Conservation (phyloP, 2,329 filamentous ascomycete species). For the Stylonectria norvegica region DNA sequence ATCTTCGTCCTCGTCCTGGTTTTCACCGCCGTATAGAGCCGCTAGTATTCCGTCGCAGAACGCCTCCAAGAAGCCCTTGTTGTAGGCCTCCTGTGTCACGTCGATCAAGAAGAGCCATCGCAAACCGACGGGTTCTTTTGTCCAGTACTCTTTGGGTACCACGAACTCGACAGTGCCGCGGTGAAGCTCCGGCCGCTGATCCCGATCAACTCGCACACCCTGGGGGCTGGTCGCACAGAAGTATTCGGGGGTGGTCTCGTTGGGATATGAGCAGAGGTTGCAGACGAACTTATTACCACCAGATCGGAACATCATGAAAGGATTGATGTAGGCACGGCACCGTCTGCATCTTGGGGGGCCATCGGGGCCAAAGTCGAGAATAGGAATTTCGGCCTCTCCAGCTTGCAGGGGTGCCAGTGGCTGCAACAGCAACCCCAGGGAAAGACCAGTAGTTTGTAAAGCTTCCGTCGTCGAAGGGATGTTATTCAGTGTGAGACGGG, state of each 20-base stretch:
- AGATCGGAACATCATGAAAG: slow-evolving; percentile 95
- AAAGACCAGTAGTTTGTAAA: slow-evolving; percentile 74
- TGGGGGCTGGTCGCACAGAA: slow-evolving; percentile 87
- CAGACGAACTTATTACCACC: slow-evolving; percentile 97
- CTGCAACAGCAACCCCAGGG: slow-evolving; percentile 83
- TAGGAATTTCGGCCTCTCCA: slow-evolving; percentile 82
- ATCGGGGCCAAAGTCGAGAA: slow-evolving; percentile 88
- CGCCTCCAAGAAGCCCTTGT: slow-evolving; percentile 84
- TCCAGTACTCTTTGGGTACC: slow-evolving; percentile 98
- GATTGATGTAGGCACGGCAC: slow-evolving; percentile 96
- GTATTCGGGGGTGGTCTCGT: slow-evolving; percentile 89
- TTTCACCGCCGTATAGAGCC: slow-evolving; percentile 73
- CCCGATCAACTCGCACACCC: slow-evolving; percentile 80
- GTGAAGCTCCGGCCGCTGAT: slow-evolving; percentile 84
- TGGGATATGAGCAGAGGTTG: slow-evolving; percentile 96
- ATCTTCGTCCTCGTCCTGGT: slow-evolving; percentile 46
- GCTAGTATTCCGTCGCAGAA: slow-evolving; percentile 85
- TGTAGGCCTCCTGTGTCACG: slow-evolving; percentile 85
- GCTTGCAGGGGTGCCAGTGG: slow-evolving; percentile 79
- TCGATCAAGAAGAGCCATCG: slow-evolving; percentile 91
- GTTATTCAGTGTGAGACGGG: slow-evolving; percentile 87
- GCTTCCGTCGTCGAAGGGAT: slow-evolving; percentile 82
- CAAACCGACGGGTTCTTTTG: slow-evolving; percentile 83
- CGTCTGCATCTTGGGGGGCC: slow-evolving; percentile 89
- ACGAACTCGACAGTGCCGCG: slow-evolving; percentile 93